Conservation (phyloP, 202 grass and related monocot genomes). For the Digitaria exilis region DNA sequence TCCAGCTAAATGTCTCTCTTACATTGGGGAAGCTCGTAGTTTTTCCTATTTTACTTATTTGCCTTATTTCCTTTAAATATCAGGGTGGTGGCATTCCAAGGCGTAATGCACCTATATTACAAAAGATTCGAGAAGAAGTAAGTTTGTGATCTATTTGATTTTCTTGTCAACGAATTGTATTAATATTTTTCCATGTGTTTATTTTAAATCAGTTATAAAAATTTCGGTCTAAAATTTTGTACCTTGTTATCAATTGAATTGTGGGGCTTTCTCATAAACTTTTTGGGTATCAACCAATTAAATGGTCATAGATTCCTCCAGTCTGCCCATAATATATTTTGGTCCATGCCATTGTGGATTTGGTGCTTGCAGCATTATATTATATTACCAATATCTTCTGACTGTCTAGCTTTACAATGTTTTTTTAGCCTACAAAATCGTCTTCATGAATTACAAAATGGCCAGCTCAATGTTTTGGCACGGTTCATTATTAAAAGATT, state of each 20-base stretch:
- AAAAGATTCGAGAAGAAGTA: conserved; percentile 90
- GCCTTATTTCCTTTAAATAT: conserved; percentile 10
- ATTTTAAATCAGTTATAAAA: too few relatives aligned
- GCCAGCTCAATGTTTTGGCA: not conserved
- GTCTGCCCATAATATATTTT: too few relatives aligned
- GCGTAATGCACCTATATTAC: conserved; percentile 84
- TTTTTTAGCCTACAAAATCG: not conserved
- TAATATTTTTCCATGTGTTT: not conserved
- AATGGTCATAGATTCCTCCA: too few relatives aligned
- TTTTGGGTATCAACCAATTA: too few relatives aligned
- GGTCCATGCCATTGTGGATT: too few relatives aligned
- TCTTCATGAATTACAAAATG: not conserved
- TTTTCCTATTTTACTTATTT: conserved; percentile 4
- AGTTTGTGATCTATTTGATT: conserved; percentile 29
- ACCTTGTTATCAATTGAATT: too few relatives aligned
- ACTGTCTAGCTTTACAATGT: conserved; percentile 14
- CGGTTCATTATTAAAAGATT: conserved; percentile 19
- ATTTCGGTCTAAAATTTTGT: too few relatives aligned
- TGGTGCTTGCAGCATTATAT: too few relatives aligned
- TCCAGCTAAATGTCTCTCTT: not conserved
- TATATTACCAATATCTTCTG: not conserved
- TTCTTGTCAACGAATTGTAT: conserved; percentile 10
- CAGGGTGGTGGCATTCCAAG: conserved; percentile 89
- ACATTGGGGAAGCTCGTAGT: not conserved
- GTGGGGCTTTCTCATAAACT: too few relatives aligned